Evolutionary conservation across 2,329 filamentous ascomycete genomes (phyloP).

Genomic region (Penicillium janthinellum): DNA sequence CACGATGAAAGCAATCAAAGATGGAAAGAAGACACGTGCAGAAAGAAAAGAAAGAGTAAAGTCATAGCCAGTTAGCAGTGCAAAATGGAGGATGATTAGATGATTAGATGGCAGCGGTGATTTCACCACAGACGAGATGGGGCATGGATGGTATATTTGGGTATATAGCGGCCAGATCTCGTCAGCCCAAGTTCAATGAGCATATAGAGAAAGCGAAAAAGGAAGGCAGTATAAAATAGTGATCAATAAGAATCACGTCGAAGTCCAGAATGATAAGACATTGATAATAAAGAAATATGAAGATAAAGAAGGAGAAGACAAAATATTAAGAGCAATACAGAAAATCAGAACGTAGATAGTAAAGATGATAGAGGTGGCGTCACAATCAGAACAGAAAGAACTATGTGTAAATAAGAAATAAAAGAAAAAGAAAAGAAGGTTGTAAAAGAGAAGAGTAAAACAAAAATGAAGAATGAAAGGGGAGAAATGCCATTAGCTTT

Average conservation of each 20-base stretch:
- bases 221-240: not conserved
- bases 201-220: not conserved
- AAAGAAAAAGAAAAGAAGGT: conserved; percentile 24
- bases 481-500: conserved; percentile 22
- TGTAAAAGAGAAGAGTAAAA: not conserved
- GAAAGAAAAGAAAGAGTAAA: conserved; percentile 28
- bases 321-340: conserved; percentile 37
- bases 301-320: conserved; percentile 17
- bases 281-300: conserved; percentile 26
- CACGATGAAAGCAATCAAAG: not conserved
- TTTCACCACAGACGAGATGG: conserved; percentile 25
- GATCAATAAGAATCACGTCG: not conserved
- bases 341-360: conserved; percentile 24
- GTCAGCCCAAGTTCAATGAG: conserved; percentile 1
- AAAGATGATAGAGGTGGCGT: conserved; percentile 4
- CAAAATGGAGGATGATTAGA: conserved; percentile 31
- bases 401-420: conserved; percentile 15
- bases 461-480: not conserved
- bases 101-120: conserved; percentile 33
- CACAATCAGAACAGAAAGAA: conserved; percentile 4
- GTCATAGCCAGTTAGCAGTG: conserved; percentile 46
- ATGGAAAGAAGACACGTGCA: conserved; percentile 21
- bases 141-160: conserved; percentile 24
- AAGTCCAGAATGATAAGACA: conserved; percentile 15
- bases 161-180: conserved; percentile 16